Percentiles rank a stretch among this genome's conserved stretches.
Conservation (phyloP, 331 rosid genomes). For the Cydonia oblonga region DNA sequence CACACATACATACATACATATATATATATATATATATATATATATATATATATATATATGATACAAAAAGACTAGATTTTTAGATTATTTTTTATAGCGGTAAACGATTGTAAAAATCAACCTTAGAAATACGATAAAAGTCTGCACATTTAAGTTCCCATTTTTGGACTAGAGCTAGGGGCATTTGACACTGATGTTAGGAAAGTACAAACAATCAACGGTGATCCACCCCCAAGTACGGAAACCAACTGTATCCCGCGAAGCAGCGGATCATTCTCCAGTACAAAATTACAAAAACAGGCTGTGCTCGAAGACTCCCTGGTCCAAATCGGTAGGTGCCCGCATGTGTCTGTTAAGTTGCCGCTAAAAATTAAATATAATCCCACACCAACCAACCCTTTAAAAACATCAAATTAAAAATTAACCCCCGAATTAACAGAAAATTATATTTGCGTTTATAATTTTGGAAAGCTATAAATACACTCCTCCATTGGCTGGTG, state of each 20-base stretch:
- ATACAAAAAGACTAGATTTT: fast-evolving
- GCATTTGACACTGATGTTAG: not conserved
- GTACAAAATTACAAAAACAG: not conserved
- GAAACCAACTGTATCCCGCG: not conserved
- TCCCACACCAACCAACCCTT: slow-evolving; percentile 11
- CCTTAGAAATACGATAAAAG: not conserved
- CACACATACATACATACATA: too few species aligned
- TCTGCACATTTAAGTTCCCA: not conserved
- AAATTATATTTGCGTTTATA: not conserved
- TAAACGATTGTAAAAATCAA: too few species aligned
- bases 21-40: too few species aligned
- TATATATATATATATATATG: too few species aligned
- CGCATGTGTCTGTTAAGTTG: slow-evolving; percentile 15
- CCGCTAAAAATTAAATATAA: slow-evolving; percentile 6
- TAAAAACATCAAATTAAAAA: not conserved
- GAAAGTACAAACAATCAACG: not conserved
- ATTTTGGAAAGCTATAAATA: slow-evolving; percentile 9
- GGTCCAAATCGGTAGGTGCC: slow-evolving; percentile 39
- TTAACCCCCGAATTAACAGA: not conserved
- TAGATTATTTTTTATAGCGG: too few species aligned
- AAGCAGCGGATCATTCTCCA: not conserved
- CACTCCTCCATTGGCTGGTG: not conserved
- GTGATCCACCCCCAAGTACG: not conserved
- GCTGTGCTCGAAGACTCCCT: slow-evolving; percentile 9
- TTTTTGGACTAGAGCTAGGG: not conserved